Percentiles rank a stretch among this genome's conserved stretches.
phyloP scores from a whole-genome alignment of 2,329 filamentous ascomycete genomes.

The Fusarium udum region DNA sequence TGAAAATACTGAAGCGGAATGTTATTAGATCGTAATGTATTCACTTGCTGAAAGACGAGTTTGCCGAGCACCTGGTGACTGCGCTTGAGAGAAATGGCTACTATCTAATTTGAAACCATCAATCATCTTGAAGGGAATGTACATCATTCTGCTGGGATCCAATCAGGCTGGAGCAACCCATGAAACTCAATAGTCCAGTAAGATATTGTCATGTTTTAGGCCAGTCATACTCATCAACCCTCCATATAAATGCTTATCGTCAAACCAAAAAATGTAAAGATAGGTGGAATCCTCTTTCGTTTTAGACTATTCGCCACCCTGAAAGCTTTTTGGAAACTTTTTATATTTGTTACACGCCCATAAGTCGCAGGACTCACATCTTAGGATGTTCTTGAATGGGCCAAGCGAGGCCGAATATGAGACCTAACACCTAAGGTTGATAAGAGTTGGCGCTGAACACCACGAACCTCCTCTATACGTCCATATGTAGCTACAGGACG shows the following conservation, averaged over 20 bases:
- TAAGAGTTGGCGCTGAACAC: not conserved
- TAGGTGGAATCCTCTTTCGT: not conserved
- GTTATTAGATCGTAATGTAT: not conserved
- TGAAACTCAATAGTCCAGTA: not conserved
- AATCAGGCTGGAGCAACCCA: too few species aligned
- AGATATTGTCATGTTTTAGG: not conserved
- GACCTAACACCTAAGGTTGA: not conserved
- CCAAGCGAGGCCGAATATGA: not conserved
- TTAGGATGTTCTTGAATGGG: not conserved
- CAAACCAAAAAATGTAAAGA: not conserved
- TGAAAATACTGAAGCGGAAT: not conserved
- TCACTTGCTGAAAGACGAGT: too few species aligned
- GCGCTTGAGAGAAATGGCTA: not conserved
- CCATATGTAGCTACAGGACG: not conserved
- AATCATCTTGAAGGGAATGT: not conserved
- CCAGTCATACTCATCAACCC: not conserved
- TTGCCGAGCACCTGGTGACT: not conserved
- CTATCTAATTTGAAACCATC: not conserved
- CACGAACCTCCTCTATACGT: not conserved
- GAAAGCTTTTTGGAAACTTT: too few species aligned
- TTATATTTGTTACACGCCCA: too few species aligned
- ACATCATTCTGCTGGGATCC: not conserved
- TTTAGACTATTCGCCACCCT: not conserved
- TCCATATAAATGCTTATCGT: not conserved
- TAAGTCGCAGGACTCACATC: too few species aligned